These are phyloP conservation scores for Saposhnikovia divaricata DNA, from an alignment of 129 eudicot genomes.

Conservation along the genomic window DNA sequence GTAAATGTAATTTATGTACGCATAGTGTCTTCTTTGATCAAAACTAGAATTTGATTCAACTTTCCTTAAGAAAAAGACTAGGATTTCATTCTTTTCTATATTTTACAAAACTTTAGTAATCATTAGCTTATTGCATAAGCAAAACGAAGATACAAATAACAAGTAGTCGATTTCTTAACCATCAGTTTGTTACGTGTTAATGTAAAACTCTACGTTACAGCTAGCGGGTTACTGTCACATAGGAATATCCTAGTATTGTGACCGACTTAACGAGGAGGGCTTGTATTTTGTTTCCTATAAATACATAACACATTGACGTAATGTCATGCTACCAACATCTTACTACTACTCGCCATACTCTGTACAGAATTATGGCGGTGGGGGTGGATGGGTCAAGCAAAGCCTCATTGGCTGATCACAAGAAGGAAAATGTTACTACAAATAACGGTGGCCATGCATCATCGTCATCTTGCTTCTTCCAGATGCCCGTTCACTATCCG, in stretches of 20 bases:
- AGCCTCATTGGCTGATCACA: not conserved
- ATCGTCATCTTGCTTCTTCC: constrained; percentile 3
- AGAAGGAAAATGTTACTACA: not conserved
- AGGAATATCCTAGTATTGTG: not conserved
- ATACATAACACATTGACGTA: not conserved
- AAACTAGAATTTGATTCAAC: too few relatives aligned
- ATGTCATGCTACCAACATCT: not conserved
- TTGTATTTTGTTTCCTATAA: not conserved
- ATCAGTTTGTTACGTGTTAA: not conserved
- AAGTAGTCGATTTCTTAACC: not conserved
- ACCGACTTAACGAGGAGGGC: not conserved
- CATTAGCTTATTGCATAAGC: not conserved
- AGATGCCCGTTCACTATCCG: constrained; percentile 25
- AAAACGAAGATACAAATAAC: not conserved
- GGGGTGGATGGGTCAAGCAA: not conserved
- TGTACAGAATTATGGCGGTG: not conserved
- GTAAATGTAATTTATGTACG: too few relatives aligned
- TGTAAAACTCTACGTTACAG: not conserved
- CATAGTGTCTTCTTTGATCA: too few relatives aligned
- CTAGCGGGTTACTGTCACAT: not conserved
- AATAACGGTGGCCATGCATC: not conserved
- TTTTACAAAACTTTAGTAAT: too few relatives aligned
- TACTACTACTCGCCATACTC: not conserved
- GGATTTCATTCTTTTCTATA: too few relatives aligned
- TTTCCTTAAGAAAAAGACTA: too few relatives aligned